Percentiles rank a stretch among this genome's conserved stretches.
phyloP scores from a whole-genome alignment of 139 green algal genomes.

The Gonium pectorale region DNA sequence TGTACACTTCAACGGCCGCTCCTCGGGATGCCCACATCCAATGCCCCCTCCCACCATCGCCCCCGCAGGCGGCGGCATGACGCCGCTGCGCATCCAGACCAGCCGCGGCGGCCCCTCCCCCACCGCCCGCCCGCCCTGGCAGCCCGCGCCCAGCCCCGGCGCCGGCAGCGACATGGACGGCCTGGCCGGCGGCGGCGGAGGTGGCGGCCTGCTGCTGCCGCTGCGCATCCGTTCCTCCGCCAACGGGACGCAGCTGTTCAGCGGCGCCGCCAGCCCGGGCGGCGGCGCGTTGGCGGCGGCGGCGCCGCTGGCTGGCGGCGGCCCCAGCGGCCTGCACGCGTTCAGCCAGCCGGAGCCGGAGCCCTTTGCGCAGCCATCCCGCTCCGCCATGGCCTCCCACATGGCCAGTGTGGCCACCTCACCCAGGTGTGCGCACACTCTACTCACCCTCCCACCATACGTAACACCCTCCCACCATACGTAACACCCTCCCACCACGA shows the following conservation, averaged over 20 bases:
- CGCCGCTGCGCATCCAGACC: too few relatives aligned
- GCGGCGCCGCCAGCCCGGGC: neutral
- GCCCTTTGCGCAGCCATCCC: constrained; percentile 8
- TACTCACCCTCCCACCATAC: too few relatives aligned
- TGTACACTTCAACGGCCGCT: too few relatives aligned
- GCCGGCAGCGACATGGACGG: neutral
- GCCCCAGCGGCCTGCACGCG: constrained; percentile 1
- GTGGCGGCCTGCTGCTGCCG: too few relatives aligned
- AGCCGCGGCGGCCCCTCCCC: constrained; percentile 15
- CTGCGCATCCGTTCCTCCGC: constrained; percentile 10
- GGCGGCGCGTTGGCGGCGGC: neutral
- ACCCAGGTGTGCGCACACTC: constrained; percentile 3
- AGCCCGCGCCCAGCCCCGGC: neutral
- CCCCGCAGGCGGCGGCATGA: too few relatives aligned
- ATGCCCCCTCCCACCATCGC: too few relatives aligned
- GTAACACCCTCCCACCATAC: too few relatives aligned
- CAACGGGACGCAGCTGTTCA: neutral
- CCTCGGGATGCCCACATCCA: too few relatives aligned
- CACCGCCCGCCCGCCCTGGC: neutral
- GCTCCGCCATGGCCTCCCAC: neutral
- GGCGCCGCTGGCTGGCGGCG: neutral
- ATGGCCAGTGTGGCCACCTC: constrained; percentile 1
- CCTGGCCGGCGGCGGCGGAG: neutral
- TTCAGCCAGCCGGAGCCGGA: constrained; percentile 2
- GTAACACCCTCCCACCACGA: too few relatives aligned